Evolutionary conservation across 495 filamentous ascomycete species (phyloP).

Genomic region (Podospora pseudoanserina): DNA sequence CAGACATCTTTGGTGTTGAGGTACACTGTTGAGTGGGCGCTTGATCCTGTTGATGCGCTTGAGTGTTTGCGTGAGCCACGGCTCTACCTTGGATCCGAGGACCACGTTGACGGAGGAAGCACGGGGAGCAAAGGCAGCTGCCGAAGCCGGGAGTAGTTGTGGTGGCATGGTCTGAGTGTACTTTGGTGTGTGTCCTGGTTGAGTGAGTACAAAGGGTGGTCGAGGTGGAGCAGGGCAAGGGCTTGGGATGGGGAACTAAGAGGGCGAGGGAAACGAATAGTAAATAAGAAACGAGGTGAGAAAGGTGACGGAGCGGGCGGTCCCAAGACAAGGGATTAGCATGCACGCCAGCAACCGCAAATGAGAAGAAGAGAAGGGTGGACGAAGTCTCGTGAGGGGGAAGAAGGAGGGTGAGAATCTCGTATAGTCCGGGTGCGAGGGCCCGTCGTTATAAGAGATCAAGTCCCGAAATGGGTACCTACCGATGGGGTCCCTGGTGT

Average conservation of each 20-base stretch:
- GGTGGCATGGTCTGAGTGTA: constrained; percentile 68
- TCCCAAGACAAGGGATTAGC: constrained; percentile 58
- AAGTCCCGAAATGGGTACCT: constrained; percentile 21
- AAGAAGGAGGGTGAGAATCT: constrained; percentile 48
- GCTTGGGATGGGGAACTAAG: constrained; percentile 38
- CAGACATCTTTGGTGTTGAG: constrained; percentile 93
- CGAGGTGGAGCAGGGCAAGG: constrained; percentile 25
- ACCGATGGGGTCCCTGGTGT: neutral
- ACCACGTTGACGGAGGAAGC: constrained; percentile 91
- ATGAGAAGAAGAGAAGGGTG: constrained; percentile 49
- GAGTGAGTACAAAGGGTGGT: constrained; percentile 19
- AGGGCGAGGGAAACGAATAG: constrained; percentile 52
- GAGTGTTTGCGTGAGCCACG: constrained; percentile 93
- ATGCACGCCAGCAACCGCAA: constrained; percentile 51
- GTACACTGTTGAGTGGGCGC: constrained; percentile 94
- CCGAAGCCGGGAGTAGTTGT: constrained; percentile 88
- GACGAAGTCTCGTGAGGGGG: constrained; percentile 47
- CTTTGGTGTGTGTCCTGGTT: constrained; percentile 25
- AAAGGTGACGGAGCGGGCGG: constrained; percentile 52
- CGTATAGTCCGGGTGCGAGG: constrained; percentile 41
- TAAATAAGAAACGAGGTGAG: constrained; percentile 48
- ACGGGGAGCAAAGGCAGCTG: constrained; percentile 92
- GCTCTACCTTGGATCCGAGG: constrained; percentile 88
- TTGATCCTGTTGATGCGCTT: constrained; percentile 98
- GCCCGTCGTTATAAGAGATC: constrained; percentile 38